These are phyloP conservation scores for Yamadazyma aaseri DNA, from an alignment of 1,139 yeast genomes.

Conservation along the genomic window DNA sequence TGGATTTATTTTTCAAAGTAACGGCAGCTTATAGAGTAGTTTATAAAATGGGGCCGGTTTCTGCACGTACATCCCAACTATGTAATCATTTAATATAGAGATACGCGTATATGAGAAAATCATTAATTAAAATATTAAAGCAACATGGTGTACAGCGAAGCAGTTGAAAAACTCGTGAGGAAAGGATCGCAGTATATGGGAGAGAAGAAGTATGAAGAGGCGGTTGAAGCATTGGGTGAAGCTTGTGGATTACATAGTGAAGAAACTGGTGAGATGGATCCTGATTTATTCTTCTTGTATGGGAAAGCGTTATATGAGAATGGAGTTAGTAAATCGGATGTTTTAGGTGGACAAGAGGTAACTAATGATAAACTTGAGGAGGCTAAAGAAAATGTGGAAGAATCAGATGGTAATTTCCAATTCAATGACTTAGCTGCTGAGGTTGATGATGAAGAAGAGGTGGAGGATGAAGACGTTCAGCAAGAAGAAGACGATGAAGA, in stretches of 20 bases:
- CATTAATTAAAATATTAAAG: too few relatives aligned
- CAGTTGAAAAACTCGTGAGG: slow-evolving; percentile 20
- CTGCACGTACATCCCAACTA: too few relatives aligned
- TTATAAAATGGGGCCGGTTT: too few relatives aligned
- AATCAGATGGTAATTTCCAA: slow-evolving; percentile 42
- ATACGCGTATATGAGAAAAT: too few relatives aligned
- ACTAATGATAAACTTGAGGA: slow-evolving; percentile 20
- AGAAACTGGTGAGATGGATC: slow-evolving; percentile 56
- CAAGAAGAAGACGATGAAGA: slow-evolving; percentile 24
- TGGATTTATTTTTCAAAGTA: too few relatives aligned
- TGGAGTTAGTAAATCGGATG: slow-evolving; percentile 74
- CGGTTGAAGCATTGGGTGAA: slow-evolving; percentile 70
- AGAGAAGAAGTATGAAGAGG: slow-evolving; percentile 62
- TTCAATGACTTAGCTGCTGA: slow-evolving; percentile 57
- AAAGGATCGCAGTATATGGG: slow-evolving; percentile 48
- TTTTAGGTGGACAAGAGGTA: slow-evolving; percentile 62
- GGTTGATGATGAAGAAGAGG: slow-evolving; percentile 38
- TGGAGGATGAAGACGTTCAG: slow-evolving; percentile 24
- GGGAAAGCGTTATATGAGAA: slow-evolving; percentile 80
- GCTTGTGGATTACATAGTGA: slow-evolving; percentile 63
- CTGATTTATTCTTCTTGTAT: slow-evolving; percentile 70
- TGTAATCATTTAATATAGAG: too few relatives aligned
- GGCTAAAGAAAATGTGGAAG: slow-evolving; percentile 16
- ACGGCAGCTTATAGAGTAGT: too few relatives aligned
- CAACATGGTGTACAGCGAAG: slow-evolving; percentile 10